Conservation (phyloP, 129 eudicot genomes). For the Artemisia annua region DNA sequence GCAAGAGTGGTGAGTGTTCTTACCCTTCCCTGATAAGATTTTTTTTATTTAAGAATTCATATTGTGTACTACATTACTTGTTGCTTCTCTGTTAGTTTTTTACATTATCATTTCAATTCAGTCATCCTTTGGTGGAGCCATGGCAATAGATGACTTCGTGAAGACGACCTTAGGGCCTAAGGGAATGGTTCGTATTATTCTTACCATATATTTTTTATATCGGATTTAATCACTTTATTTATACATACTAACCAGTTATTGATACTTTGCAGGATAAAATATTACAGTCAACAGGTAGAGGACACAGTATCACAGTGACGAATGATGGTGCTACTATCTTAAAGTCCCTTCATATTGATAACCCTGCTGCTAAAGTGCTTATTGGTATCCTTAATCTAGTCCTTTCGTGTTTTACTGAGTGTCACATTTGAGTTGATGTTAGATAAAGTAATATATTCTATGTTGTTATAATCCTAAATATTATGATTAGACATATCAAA, state of each 20-base stretch:
- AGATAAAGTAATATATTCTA: background rate
- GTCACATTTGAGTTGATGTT: background rate
- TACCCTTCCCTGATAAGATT: background rate
- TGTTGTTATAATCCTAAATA: no score
- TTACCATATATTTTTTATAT: background rate
- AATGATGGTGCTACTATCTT: constrained; percentile 98
- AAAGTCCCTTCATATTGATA: constrained; percentile 93
- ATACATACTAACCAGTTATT: background rate
- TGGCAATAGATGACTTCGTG: constrained; percentile 91
- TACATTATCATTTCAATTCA: constrained; percentile 22
- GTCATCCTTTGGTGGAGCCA: constrained; percentile 88
- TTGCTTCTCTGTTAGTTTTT: background rate
- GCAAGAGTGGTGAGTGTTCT: constrained; percentile 84
- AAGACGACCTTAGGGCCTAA: constrained; percentile 97
- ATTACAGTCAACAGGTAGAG: constrained; percentile 94
- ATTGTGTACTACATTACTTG: background rate
- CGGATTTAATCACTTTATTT: background rate
- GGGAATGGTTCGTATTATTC: constrained; percentile 72
- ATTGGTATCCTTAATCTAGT: constrained; percentile 65
- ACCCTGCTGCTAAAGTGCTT: constrained; percentile 97
- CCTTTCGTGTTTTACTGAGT: background rate
- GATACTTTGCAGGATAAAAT: constrained; percentile 71
- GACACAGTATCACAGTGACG: constrained; percentile 88
- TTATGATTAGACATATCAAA: constrained; percentile 77
- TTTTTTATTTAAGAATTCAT: background rate